Conservation (phyloP, 2,329 filamentous ascomycete species). For the Phyllosticta citriasiana region DNA sequence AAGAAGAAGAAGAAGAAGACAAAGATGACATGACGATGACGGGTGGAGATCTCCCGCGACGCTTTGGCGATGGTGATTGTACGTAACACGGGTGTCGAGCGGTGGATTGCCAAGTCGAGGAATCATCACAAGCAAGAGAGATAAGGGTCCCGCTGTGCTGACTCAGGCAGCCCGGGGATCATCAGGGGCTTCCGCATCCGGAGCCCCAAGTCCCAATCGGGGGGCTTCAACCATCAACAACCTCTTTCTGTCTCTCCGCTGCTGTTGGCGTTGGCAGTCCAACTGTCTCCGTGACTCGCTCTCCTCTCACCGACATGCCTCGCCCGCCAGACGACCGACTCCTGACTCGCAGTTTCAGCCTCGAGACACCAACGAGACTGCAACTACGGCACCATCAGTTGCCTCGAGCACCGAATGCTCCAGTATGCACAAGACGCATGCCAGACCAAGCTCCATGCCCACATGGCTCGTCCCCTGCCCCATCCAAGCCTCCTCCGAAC, state of each 20-base stretch:
- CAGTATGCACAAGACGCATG: neutral
- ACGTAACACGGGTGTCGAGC: neutral
- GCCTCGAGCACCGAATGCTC: neutral
- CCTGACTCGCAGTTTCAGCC: neutral
- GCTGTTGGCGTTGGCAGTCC: neutral
- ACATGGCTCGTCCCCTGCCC: neutral
- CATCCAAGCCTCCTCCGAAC: neutral
- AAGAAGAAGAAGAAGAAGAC: neutral
- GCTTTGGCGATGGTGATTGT: neutral
- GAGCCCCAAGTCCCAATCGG: neutral
- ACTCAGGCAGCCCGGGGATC: neutral
- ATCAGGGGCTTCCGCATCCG: neutral
- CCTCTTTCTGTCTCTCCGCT: neutral
- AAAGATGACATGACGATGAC: neutral
- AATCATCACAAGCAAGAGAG: neutral
- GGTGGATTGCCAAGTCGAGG: neutral
- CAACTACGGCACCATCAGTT: neutral
- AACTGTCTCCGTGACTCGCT: neutral
- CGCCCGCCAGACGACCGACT: neutral
- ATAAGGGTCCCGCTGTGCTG: neutral
- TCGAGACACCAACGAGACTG: neutral
- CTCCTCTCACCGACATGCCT: neutral
- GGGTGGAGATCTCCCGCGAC: neutral
- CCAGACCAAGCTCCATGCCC: neutral
- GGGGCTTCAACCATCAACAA: neutral